These are phyloP conservation scores for Ascochyta pisi DNA, from an alignment of 2,329 filamentous ascomycete species.

Conservation along the genomic window DNA sequence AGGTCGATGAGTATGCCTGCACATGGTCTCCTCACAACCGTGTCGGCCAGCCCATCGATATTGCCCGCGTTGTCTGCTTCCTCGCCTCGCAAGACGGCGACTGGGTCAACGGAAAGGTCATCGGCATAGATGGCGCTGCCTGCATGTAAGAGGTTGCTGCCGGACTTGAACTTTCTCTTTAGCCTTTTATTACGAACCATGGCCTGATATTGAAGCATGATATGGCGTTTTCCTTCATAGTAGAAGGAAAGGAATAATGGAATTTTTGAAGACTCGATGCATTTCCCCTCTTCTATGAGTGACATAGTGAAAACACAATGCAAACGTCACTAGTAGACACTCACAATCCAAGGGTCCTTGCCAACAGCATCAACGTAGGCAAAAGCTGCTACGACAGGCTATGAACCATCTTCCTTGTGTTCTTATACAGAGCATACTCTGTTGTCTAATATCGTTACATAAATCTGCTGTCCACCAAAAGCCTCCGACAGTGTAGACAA, in stretches of 20 bases:
- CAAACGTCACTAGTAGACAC: background rate
- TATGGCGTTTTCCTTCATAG: constrained; percentile 22
- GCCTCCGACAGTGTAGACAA: no score
- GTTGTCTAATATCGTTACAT: no score
- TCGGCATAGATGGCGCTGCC: constrained; percentile 55
- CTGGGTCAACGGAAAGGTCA: constrained; percentile 63
- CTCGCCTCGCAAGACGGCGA: constrained; percentile 65
- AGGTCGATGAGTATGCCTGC: constrained; percentile 68
- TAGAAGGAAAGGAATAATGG: constrained; percentile 19
- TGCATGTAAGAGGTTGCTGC: constrained; percentile 46
- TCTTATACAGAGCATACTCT: background rate
- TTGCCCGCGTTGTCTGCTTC: constrained; percentile 70
- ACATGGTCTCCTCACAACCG: constrained; percentile 70
- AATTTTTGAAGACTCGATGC: constrained; percentile 1
- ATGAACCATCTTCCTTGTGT: background rate
- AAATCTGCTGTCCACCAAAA: no score
- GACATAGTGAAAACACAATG: background rate
- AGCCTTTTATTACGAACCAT: constrained; percentile 17
- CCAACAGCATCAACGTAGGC: background rate
- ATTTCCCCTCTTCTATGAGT: background rate
- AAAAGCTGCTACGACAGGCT: background rate
- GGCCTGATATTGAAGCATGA: constrained; percentile 22
- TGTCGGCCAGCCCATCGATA: constrained; percentile 71
- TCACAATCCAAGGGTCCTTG: background rate
- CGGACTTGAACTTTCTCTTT: constrained; percentile 15